phyloP scores from a whole-genome alignment of 2,329 filamentous ascomycete species.

The Talaromyces sp. region DNA sequence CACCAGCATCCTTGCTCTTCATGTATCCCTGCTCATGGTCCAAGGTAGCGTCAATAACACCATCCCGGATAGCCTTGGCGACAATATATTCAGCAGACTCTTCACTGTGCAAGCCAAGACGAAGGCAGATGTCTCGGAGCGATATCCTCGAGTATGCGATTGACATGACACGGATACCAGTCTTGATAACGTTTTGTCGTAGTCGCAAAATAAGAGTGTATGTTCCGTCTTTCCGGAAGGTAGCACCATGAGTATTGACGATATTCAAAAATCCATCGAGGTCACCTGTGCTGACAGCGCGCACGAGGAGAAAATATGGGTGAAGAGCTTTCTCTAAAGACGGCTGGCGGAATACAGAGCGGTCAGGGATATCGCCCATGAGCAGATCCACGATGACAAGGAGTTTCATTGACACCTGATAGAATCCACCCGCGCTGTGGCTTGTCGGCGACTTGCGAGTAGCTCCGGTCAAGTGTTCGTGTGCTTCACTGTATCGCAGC shows the following conservation, averaged over 20 bases:
- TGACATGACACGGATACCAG: slow-evolving; percentile 98
- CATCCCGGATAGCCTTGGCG: slow-evolving; percentile 95
- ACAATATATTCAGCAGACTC: slow-evolving; percentile 99
- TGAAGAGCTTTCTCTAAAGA: slow-evolving; percentile 81
- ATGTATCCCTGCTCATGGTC: slow-evolving; percentile 95
- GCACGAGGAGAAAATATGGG: slow-evolving; percentile 90
- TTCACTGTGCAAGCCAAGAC: slow-evolving; percentile 87
- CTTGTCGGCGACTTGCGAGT: slow-evolving; percentile 93
- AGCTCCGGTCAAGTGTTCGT: slow-evolving; percentile 87
- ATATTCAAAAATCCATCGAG: slow-evolving; percentile 87
- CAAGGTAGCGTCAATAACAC: slow-evolving; percentile 90
- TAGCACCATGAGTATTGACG: slow-evolving; percentile 74
- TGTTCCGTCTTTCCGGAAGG: slow-evolving; percentile 89
- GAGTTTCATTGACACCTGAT: slow-evolving; percentile 95
- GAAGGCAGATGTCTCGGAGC: slow-evolving; percentile 93
- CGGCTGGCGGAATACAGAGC: slow-evolving; percentile 86
- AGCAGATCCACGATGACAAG: slow-evolving; percentile 91
- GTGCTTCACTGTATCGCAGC: slow-evolving; percentile 92
- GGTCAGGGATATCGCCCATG: slow-evolving; percentile 98
- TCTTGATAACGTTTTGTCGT: slow-evolving; percentile 98
- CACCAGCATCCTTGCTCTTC: slow-evolving; percentile 96
- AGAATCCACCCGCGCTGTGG: slow-evolving; percentile 85
- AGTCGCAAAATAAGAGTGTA: slow-evolving; percentile 93
- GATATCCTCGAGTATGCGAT: slow-evolving; percentile 97
- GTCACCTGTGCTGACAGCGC: slow-evolving; percentile 94